phyloP scores from a whole-genome alignment of 2,329 filamentous ascomycete species.

The Curvularia spicifera region DNA sequence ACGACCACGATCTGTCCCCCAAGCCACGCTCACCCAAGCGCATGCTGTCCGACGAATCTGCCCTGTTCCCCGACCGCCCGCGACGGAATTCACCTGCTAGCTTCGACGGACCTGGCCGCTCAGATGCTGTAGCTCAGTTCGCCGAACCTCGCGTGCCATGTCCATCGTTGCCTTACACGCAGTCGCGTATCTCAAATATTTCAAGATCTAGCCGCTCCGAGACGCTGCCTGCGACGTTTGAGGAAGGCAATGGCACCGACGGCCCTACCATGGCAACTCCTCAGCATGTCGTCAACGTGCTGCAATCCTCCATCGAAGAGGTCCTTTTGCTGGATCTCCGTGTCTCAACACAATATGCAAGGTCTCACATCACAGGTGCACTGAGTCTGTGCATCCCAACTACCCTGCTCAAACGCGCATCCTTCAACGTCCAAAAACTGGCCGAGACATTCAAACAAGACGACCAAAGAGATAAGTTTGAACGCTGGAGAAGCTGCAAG shows the following conservation, averaged over 20 bases:
- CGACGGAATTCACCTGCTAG: conserved; percentile 57
- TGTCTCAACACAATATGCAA: conserved; percentile 80
- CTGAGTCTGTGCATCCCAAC: conserved; percentile 95
- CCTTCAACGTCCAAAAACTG: conserved; percentile 87
- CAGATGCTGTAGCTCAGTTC: conserved; percentile 45
- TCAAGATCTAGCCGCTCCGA: conserved; percentile 50
- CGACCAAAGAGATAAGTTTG: conserved; percentile 73
- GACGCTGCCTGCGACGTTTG: conserved; percentile 51
- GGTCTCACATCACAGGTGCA: conserved; percentile 77
- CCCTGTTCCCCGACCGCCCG: conserved; percentile 51
- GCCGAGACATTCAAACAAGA: conserved; percentile 82
- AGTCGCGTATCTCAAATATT: conserved; percentile 23
- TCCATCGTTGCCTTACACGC: conserved; percentile 41
- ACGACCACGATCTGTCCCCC: conserved; percentile 27
- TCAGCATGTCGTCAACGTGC: conserved; percentile 57
- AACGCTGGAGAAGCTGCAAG: conserved; percentile 74
- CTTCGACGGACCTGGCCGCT: conserved; percentile 48
- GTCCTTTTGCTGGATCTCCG: conserved; percentile 83
- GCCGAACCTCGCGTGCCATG: conserved; percentile 40
- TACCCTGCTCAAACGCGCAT: conserved; percentile 86
- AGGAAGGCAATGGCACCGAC: conserved; percentile 34
- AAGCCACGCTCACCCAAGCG: conserved; percentile 57
- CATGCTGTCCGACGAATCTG: conserved; percentile 55
- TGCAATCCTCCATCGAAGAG: conserved; percentile 56
- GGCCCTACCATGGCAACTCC: conserved; percentile 54